Evolutionary conservation across 176 grass and related monocot species (phyloP).

Genomic region (Triticum urartu): DNA sequence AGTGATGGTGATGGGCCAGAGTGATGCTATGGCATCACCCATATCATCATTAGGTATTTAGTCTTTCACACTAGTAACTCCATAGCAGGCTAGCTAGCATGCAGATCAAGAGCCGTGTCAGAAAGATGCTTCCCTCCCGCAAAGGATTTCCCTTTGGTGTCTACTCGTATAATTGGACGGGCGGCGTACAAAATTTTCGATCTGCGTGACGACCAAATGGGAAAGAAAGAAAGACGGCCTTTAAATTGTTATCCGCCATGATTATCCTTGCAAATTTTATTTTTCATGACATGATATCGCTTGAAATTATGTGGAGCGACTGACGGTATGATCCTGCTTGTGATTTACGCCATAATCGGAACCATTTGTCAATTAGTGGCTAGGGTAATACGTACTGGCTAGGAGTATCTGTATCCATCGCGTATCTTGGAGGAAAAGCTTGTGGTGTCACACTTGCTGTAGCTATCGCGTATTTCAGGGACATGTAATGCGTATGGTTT

Average conservation of each 20-base stretch:
- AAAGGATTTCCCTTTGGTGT: slow-evolving; percentile 1
- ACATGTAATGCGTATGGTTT: neutral
- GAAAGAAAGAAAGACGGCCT: neutral
- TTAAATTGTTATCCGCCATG: neutral
- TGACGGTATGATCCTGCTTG: no score
- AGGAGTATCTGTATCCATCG: neutral
- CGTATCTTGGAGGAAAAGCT: neutral
- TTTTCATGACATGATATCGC: neutral
- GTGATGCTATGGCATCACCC: neutral
- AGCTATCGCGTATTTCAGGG: slow-evolving; percentile 1
- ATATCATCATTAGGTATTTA: slow-evolving; percentile 1
- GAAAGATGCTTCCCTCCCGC: slow-evolving; percentile 10
- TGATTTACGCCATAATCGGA: neutral
- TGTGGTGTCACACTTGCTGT: neutral
- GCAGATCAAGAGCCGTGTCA: neutral
- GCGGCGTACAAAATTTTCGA: neutral
- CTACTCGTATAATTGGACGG: neutral
- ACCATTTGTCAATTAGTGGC: neutral
- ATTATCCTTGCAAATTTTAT: neutral
- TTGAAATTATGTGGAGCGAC: neutral
- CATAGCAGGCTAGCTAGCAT: slow-evolving; percentile 3
- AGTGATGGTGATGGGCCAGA: slow-evolving; percentile 29
- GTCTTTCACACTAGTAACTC: slow-evolving; percentile 15
- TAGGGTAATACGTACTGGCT: no score
- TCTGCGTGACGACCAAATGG: neutral